These are phyloP conservation scores for Henckelia pumila DNA, from an alignment of 257 asterid species.

Conservation along the genomic window DNA sequence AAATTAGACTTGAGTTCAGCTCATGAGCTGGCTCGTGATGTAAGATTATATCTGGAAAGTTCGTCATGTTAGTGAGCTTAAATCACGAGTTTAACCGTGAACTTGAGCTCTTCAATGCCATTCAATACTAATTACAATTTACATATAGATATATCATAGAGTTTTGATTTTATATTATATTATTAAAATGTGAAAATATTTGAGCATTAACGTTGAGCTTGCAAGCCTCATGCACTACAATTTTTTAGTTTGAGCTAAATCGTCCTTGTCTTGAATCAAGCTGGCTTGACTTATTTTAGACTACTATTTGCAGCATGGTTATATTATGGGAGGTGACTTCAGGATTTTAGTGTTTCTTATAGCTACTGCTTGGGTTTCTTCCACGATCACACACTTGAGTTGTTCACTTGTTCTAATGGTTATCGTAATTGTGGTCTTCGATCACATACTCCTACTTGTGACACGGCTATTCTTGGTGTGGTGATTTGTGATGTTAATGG, in stretches of 20 bases:
- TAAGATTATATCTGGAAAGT: neutral
- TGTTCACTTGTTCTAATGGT: neutral
- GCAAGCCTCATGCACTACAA: neutral
- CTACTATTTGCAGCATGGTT: neutral
- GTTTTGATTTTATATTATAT: too few relatives aligned
- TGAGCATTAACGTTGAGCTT: neutral
- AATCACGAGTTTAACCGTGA: neutral
- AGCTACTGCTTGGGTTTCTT: conserved; percentile 3
- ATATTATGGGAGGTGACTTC: neutral
- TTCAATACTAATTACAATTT: neutral
- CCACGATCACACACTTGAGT: neutral
- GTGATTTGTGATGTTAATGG: conserved; percentile 4
- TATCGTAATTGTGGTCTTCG: conserved; percentile 1
- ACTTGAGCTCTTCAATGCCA: neutral
- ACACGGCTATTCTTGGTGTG: neutral
- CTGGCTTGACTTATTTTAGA: neutral
- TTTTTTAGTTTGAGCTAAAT: neutral
- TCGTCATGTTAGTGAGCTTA: neutral
- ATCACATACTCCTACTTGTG: neutral
- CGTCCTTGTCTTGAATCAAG: neutral
- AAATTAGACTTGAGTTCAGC: neutral
- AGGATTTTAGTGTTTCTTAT: neutral
- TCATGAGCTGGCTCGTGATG: neutral
- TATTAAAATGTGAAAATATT: too few relatives aligned
- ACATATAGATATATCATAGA: too few relatives aligned